Conservation (phyloP, 2,329 filamentous ascomycete species). For the Aspergillus sp. region DNA sequence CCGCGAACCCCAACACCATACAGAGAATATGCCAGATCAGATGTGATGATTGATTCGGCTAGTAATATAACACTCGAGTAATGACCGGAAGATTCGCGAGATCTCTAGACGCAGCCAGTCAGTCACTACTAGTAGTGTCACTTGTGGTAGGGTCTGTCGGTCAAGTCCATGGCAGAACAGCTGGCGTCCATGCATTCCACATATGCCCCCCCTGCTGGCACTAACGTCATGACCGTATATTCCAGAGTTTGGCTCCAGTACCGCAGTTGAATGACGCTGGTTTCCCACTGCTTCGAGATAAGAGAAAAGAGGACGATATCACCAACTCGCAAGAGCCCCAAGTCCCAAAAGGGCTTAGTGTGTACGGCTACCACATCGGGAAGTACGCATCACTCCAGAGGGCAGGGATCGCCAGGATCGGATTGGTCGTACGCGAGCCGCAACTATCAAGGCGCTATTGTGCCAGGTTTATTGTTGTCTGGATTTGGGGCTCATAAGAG, state of each 20-base stretch:
- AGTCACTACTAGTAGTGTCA: too few species aligned
- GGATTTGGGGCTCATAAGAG: not conserved
- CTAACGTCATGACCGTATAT: too few species aligned
- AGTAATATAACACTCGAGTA: too few species aligned
- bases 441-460: not conserved
- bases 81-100: not conserved
- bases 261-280: too few species aligned
- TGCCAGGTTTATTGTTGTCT: not conserved
- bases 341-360: not conserved
- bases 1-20: not conserved
- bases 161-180: too few species aligned
- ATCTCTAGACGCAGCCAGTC: not conserved
- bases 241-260: too few species aligned
- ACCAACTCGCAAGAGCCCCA: too few species aligned
- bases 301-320: too few species aligned
- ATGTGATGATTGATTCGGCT: not conserved
- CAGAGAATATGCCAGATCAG: not conserved
- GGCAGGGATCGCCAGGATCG: constrained; percentile 10
- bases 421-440: constrained; percentile 9
- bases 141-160: too few species aligned
- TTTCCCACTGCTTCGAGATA: too few species aligned
- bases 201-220: not conserved
- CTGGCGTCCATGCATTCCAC: not conserved
- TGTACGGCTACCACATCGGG: constrained; percentile 6
- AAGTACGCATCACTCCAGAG: constrained; percentile 9